Percentiles rank a stretch among this genome's conserved stretches.
Conservation (phyloP, 2,329 filamentous ascomycete genomes). For the Diaporthe amygdali region DNA sequence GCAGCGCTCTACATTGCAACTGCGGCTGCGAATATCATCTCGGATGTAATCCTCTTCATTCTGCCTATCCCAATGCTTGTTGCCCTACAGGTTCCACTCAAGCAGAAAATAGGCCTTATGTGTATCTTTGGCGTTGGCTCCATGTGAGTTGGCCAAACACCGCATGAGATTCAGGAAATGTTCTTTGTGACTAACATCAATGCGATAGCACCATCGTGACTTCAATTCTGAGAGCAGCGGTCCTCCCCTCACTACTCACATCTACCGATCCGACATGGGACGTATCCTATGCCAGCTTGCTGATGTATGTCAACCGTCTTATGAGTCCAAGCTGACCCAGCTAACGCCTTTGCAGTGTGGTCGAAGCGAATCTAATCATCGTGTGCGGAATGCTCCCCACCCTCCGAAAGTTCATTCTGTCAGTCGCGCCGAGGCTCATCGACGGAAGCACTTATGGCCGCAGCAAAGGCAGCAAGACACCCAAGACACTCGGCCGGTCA, state of each 20-base stretch:
- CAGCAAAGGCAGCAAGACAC: background rate
- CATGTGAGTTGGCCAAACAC: background rate
- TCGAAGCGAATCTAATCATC: conserved; percentile 46
- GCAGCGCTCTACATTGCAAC: conserved; percentile 55
- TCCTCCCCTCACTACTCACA: conserved; percentile 34
- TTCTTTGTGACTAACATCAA: conserved; percentile 31
- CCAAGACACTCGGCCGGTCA: background rate
- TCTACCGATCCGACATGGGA: conserved; percentile 36
- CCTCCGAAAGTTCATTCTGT: conserved; percentile 43
- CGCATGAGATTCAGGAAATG: too few species aligned
- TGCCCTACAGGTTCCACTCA: conserved; percentile 48
- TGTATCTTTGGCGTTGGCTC: conserved; percentile 43
- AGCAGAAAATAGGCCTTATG: conserved; percentile 51
- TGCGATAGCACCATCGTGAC: conserved; percentile 43
- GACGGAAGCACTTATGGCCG: conserved; percentile 24
- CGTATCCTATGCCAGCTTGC: conserved; percentile 31
- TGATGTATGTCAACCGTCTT: background rate
- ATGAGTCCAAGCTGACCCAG: background rate
- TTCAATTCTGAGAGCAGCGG: conserved; percentile 35
- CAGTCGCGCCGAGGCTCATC: conserved; percentile 40
- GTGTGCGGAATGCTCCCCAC: conserved; percentile 47
- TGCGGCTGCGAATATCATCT: conserved; percentile 51
- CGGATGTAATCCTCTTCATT: conserved; percentile 51
- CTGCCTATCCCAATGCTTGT: conserved; percentile 52
- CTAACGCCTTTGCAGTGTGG: conserved; percentile 36